These are phyloP conservation scores for Trifolium dubium DNA, from an alignment of 306 rosid species.

Conservation along the genomic window DNA sequence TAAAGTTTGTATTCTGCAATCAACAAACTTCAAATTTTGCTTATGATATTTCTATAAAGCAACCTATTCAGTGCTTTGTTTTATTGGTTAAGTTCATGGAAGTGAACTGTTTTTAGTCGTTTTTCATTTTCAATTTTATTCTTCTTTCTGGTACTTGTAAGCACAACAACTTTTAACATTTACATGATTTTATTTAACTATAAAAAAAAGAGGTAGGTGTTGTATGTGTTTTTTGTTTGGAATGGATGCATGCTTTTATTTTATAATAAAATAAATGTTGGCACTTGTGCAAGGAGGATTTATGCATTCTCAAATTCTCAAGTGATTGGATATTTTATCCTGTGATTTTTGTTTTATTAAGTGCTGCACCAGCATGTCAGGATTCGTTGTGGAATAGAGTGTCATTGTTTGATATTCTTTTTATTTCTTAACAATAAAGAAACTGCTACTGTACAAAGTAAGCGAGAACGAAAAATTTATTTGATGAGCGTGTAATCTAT, in stretches of 20 bases:
- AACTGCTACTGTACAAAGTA: constrained; percentile 6
- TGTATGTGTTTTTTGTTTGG: neutral
- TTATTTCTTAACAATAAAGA: neutral
- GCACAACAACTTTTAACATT: neutral
- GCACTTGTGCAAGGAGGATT: too few species aligned
- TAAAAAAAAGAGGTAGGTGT: neutral
- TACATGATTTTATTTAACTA: neutral
- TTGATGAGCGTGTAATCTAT: constrained; percentile 26
- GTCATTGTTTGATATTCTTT: neutral
- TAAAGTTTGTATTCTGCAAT: constrained; percentile 16
- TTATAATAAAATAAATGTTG: too few species aligned
- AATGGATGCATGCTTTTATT: neutral
- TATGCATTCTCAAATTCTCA: too few species aligned
- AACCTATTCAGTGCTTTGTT: neutral
- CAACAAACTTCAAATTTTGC: neutral
- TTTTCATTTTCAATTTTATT: constrained; percentile 2
- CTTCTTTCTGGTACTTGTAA: neutral
- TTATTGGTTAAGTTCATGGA: constrained; percentile 3
- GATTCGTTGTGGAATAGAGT: constrained; percentile 22
- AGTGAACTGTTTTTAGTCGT: constrained; percentile 46
- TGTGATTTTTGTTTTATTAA: too few species aligned
- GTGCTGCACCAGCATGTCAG: neutral
- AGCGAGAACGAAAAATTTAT: constrained; percentile 14
- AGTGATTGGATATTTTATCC: too few species aligned
- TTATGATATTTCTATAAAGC: constrained; percentile 19